phyloP scores from a whole-genome alignment of 1,284 basidiomycete genomes.

The Rhizoctonia solani region DNA sequence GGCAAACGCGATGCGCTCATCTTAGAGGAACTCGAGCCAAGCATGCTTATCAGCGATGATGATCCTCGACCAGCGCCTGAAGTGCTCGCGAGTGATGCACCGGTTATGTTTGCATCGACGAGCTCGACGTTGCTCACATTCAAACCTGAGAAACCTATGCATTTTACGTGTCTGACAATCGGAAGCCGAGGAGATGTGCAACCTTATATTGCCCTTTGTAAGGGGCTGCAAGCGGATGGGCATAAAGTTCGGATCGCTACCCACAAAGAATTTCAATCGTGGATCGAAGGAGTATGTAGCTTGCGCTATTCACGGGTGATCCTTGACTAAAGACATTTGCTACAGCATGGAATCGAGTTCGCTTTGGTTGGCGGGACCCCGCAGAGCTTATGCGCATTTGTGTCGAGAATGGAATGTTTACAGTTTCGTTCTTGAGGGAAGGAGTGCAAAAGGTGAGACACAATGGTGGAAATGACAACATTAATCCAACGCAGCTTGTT shows the following conservation, averaged over 20 bases:
- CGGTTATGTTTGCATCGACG: constrained; percentile 88
- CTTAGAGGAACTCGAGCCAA: constrained; percentile 71
- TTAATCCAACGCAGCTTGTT: neutral
- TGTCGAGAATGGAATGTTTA: constrained; percentile 96
- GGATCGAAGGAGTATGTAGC: constrained; percentile 88
- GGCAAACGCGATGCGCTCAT: constrained; percentile 68
- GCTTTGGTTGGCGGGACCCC: constrained; percentile 94
- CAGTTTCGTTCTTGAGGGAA: constrained; percentile 91
- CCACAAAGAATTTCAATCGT: constrained; percentile 91
- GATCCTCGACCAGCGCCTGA: constrained; percentile 53
- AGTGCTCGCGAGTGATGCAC: constrained; percentile 70
- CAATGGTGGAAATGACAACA: neutral
- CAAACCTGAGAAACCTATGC: constrained; percentile 80
- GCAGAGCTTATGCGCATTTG: constrained; percentile 94
- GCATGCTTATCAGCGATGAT: constrained; percentile 48
- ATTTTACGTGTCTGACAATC: constrained; percentile 92
- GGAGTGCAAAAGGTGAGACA: constrained; percentile 74
- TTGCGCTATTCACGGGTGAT: neutral
- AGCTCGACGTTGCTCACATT: constrained; percentile 93
- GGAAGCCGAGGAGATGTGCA: constrained; percentile 94
- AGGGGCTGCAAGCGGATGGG: constrained; percentile 88
- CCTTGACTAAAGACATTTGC: neutral
- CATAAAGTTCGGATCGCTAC: constrained; percentile 86
- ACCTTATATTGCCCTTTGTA: constrained; percentile 92
- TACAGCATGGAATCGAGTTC: constrained; percentile 89